Conservation (phyloP, 768 basidiomycete species). For the Basidioascus undulatus region DNA sequence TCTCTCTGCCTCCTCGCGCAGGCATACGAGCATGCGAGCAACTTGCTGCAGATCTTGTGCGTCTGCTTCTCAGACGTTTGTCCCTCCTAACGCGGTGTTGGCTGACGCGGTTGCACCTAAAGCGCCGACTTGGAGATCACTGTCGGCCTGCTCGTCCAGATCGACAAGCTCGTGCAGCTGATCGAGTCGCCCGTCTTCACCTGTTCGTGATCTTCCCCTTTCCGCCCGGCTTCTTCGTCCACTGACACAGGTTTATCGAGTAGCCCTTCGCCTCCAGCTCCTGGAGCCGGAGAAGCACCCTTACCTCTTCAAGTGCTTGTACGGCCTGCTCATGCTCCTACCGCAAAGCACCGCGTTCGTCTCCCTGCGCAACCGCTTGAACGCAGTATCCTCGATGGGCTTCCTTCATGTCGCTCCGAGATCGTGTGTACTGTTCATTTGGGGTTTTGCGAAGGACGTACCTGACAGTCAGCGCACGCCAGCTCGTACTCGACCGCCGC, state of each 20-base stretch:
- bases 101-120: background rate
- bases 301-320: conserved; percentile 87
- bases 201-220: conserved; percentile 28
- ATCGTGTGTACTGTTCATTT: conserved; percentile 33
- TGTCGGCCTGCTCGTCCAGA: conserved; percentile 76
- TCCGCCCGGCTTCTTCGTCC: too few species aligned
- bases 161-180: conserved; percentile 90
- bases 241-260: too few species aligned
- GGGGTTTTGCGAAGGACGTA: too few species aligned
- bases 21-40: conserved; percentile 95
- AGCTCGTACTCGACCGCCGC: background rate
- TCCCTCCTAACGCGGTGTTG: background rate
- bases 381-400: conserved; percentile 82
- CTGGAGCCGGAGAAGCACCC: conserved; percentile 93
- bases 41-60: conserved; percentile 82
- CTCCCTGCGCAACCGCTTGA: conserved; percentile 75
- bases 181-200: conserved; percentile 98
- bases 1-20: conserved; percentile 89
- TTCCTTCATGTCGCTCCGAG: conserved; percentile 77
- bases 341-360: conserved; percentile 94
- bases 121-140: conserved; percentile 95
- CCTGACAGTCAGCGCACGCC: too few species aligned
- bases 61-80: conserved; percentile 14
- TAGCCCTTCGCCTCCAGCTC: conserved; percentile 52
- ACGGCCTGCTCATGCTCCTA: conserved; percentile 85